Evolutionary conservation across 2,329 filamentous ascomycete genomes (phyloP), one percentile per base, ranked within the genome.

Genomic region (Penicillium janthinellum): DNA sequence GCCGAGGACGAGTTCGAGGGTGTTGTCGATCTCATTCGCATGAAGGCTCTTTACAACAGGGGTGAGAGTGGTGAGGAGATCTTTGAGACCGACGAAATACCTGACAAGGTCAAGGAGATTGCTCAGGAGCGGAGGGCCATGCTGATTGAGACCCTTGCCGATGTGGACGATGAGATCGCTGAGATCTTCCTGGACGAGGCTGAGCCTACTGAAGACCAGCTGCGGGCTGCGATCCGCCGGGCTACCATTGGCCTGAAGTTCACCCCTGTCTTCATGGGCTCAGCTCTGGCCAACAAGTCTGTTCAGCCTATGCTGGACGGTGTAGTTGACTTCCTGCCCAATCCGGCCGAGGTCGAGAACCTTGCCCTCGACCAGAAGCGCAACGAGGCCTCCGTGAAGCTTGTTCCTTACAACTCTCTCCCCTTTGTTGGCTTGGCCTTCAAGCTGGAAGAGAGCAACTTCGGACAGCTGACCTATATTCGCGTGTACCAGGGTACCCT

Each of bases 361-460:
- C 80, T 90, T 71, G 95, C 93, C 6, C 85, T 99, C 57, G 94
- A 99, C 77, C 89, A 88, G 74, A 86, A 88, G 73, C 87, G 90
- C 70, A 82, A 82, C 45, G 95, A 99, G 77, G 86, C 88, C 51
- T 84, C 88, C 2, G 93, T 96, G 61, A 90, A 94, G 75, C 86
- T 99, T 57, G 87, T 97, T 17, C 92, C 94, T 1, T 97, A 98
- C 82, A 95, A 96, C 78, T 90, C 91, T 22, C 83, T 96, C 25
- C 95, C 95, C 0, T 97, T 98, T 72, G 92, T 97, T 57, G 95
- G 95, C 52, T 84, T 99, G 64, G 95, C 95, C 10, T 99, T 99
- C 84, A 99, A 99, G 84, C 87, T 99, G 22, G 95, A 99, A 83
- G 95, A 99, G 80, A 96, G 94, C 80, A 97, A 96, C 77, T 99